Percentiles rank a stretch among this genome's conserved stretches.
Conservation (phyloP, 805 yeast genomes). For the Spencermartinsiella europaea region DNA sequence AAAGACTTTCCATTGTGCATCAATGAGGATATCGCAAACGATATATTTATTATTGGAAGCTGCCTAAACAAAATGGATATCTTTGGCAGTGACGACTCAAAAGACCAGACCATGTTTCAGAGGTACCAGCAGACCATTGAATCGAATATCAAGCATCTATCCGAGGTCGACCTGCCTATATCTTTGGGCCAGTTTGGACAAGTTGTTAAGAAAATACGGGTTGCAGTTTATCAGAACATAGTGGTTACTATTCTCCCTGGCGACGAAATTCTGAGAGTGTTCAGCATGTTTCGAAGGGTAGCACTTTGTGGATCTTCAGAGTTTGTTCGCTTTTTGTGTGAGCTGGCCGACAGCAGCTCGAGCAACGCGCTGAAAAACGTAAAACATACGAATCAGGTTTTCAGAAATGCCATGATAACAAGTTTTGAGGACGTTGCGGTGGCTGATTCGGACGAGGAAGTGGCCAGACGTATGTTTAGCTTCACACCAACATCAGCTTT, state of each 20-base stretch:
- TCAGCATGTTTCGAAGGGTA: conserved; percentile 14
- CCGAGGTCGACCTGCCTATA: conserved; percentile 9
- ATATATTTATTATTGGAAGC: conserved; percentile 16
- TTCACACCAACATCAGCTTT: conserved; percentile 1
- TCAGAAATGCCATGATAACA: conserved; percentile 7
- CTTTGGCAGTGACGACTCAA: neutral
- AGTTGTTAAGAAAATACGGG: conserved; percentile 3
- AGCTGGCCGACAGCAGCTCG: neutral
- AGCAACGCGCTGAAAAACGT: neutral
- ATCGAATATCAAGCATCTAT: conserved; percentile 7
- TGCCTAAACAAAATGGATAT: conserved; percentile 4
- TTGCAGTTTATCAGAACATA: conserved; percentile 14
- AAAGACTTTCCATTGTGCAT: conserved; percentile 10
- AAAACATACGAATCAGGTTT: neutral
- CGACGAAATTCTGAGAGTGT: conserved; percentile 5
- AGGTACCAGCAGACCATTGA: neutral
- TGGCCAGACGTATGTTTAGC: conserved; percentile 1
- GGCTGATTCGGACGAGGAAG: conserved; percentile 6
- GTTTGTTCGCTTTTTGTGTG: conserved; percentile 9
- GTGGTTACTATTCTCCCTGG: conserved; percentile 10
- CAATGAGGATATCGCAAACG: conserved; percentile 10
- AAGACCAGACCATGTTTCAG: neutral
- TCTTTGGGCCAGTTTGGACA: conserved; percentile 6
- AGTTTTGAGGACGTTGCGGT: conserved; percentile 11
- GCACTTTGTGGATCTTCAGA: conserved; percentile 18